Conservation (phyloP, 2,329 filamentous ascomycete genomes). For the Hysterium pulicare region DNA sequence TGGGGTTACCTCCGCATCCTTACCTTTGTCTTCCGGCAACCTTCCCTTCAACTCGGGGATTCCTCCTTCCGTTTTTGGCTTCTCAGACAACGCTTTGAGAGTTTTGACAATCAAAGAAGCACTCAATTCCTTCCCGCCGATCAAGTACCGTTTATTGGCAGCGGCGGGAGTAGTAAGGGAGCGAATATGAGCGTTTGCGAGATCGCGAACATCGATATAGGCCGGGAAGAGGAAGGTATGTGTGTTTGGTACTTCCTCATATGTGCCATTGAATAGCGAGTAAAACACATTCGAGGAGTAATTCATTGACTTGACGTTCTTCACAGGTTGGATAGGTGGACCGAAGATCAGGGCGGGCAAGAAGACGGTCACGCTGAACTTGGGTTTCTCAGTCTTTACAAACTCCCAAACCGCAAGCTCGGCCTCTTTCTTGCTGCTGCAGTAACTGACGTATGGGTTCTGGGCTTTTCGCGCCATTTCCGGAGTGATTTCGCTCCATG, state of each 20-base stretch:
- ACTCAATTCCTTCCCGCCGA: conserved; percentile 15
- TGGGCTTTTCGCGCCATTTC: conserved; percentile 37
- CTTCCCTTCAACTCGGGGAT: conserved; percentile 52
- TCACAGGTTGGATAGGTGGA: conserved; percentile 27
- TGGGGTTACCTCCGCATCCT: conserved; percentile 22
- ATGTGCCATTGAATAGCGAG: conserved; percentile 49
- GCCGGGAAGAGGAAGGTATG: conserved; percentile 45
- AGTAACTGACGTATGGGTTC: conserved; percentile 47
- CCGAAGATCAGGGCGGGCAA: conserved; percentile 57
- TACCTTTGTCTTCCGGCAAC: conserved; percentile 42
- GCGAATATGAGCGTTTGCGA: conserved; percentile 52
- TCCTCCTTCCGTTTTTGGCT: conserved; percentile 16
- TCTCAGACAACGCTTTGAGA: conserved; percentile 32
- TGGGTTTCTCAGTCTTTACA: conserved; percentile 41
- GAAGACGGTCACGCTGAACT: conserved; percentile 53
- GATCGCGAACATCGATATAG: conserved; percentile 54
- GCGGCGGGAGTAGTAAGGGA: conserved; percentile 50
- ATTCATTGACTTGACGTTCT: conserved; percentile 5
- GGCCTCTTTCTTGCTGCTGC: conserved; percentile 54
- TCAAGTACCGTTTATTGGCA: too few relatives aligned
- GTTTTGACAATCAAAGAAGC: conserved; percentile 50
- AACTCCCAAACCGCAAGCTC: conserved; percentile 56
- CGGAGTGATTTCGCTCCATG: conserved; percentile 55
- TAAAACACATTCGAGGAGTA: conserved; percentile 55
- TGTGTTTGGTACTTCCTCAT: conserved; percentile 22